Evolutionary conservation across 2,329 filamentous ascomycete genomes (phyloP).

Genomic region (Fusarium sp.): DNA sequence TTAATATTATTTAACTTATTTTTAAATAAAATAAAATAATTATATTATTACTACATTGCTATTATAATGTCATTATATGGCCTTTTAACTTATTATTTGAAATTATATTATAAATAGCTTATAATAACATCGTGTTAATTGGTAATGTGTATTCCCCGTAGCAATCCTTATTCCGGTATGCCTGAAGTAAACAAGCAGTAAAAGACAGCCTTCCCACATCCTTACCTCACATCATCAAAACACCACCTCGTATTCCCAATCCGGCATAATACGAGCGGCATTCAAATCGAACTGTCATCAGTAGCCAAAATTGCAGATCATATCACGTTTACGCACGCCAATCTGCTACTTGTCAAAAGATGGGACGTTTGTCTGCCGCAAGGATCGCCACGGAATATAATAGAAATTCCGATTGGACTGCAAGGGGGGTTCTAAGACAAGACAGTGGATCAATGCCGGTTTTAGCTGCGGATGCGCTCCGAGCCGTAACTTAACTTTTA

Average conservation of each 20-base stretch:
- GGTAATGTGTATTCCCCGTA: neutral
- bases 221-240: neutral
- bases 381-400: neutral
- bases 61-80: neutral
- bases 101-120: neutral
- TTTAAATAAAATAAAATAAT: accelerated
- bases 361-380: neutral
- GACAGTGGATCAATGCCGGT: neutral
- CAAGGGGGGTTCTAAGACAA: neutral
- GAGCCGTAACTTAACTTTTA: neutral
- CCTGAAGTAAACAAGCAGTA: accelerated
- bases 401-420: neutral
- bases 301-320: neutral
- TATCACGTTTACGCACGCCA: neutral
- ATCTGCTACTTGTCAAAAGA: neutral
- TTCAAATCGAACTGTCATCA: neutral
- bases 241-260: neutral
- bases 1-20: neutral
- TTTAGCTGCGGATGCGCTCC: neutral
- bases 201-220: accelerated
- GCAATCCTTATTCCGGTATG: accelerated
- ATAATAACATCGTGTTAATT: accelerated
- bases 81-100: too few species aligned
- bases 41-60: accelerated
- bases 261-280: neutral